phyloP scores from a whole-genome alignment of 2,329 filamentous ascomycete genomes.

The Apiospora kogelbergensis region DNA sequence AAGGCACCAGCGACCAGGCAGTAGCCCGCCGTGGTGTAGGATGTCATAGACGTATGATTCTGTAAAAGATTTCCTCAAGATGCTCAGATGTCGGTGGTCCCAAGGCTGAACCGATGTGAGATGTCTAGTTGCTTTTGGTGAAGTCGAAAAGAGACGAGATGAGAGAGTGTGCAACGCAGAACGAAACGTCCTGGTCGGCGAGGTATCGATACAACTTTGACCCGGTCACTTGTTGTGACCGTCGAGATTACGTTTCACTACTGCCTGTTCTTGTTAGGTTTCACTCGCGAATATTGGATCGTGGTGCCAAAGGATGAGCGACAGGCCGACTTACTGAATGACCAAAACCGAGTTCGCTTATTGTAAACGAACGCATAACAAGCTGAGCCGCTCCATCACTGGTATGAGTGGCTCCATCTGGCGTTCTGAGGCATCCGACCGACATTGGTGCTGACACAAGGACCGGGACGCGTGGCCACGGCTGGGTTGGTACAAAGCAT shows the following conservation, averaged over 20 bases:
- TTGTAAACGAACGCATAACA: neutral
- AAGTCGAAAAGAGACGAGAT: slow-evolving; percentile 22
- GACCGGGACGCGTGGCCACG: slow-evolving; percentile 83
- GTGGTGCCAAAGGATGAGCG: neutral
- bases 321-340: neutral
- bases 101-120: slow-evolving; percentile 34
- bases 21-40: slow-evolving; percentile 53
- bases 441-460: slow-evolving; percentile 70
- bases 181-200: slow-evolving; percentile 22
- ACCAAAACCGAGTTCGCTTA: neutral
- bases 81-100: slow-evolving; percentile 46
- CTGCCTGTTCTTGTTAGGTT: neutral
- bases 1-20: slow-evolving; percentile 51
- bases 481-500: slow-evolving; percentile 99
- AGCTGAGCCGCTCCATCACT: slow-evolving; percentile 38
- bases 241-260: slow-evolving; percentile 17
- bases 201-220: neutral
- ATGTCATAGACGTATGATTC: slow-evolving; percentile 56
- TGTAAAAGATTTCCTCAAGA: slow-evolving; percentile 52
- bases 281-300: neutral
- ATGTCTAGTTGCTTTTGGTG: slow-evolving; percentile 21
- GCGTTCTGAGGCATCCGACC: slow-evolving; percentile 54
- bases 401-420: slow-evolving; percentile 58
- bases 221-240: neutral
- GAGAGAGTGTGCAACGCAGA: slow-evolving; percentile 18